phyloP scores from a whole-genome alignment of 1,139 yeast species.

The Geotrichum reessii region DNA sequence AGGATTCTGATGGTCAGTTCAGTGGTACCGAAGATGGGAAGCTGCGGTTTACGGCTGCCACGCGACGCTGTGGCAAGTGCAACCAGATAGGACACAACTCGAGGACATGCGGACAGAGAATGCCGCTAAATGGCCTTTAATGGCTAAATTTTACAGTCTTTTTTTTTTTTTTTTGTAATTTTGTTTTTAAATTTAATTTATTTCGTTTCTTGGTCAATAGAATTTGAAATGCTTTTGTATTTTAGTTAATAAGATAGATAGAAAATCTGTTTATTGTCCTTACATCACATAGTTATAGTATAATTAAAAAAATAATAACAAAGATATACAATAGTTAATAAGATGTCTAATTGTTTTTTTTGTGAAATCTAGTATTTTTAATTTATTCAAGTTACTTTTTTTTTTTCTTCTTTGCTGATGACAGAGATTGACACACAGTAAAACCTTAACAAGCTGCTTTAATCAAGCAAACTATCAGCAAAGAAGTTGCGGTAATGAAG shows the following conservation, averaged over 20 bases:
- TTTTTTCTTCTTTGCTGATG: no score
- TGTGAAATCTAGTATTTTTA: no score
- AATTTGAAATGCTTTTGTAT: neutral
- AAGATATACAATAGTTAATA: neutral
- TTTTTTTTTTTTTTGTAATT: neutral
- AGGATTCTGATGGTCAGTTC: neutral
- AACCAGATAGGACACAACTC: slow-evolving; percentile 12
- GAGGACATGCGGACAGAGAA: slow-evolving; percentile 5
- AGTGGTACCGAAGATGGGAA: slow-evolving; percentile 1
- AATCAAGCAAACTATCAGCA: no score
- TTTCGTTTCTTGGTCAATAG: neutral
- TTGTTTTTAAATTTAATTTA: no score
- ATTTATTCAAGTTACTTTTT: no score
- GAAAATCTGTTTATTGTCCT: no score
- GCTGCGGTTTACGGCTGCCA: neutral
- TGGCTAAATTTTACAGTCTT: neutral
- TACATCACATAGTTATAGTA: no score
- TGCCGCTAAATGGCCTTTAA: neutral
- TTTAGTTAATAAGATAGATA: no score
- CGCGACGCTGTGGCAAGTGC: slow-evolving; percentile 11
- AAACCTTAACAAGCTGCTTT: no score
- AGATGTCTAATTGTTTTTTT: neutral
- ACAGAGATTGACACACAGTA: no score
- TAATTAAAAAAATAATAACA: no score
- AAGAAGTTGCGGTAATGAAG: no score